Evolutionary conservation across 2,329 filamentous ascomycete species (phyloP).

Genomic region (Ophiocordyceps camponoti-floridani): DNA sequence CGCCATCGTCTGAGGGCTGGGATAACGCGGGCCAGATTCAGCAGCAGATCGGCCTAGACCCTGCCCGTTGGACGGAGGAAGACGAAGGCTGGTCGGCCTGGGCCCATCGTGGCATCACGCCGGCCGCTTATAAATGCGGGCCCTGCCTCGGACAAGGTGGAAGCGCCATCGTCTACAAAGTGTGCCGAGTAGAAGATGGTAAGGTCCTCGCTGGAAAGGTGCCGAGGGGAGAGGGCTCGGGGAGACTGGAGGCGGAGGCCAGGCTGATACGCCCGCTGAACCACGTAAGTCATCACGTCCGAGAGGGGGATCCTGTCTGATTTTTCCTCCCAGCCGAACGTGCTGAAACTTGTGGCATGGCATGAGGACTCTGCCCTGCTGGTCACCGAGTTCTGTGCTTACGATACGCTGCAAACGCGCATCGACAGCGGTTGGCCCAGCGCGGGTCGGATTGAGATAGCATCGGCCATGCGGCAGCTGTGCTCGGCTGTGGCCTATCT

Average conservation of each 20-base stretch:
- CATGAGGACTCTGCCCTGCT: slow-evolving; percentile 11
- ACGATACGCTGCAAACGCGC: slow-evolving; percentile 10
- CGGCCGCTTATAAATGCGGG: slow-evolving; percentile 9
- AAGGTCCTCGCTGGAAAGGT: slow-evolving; percentile 12
- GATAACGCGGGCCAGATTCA: not conserved
- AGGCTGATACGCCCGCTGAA: slow-evolving; percentile 5
- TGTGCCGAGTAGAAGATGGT: slow-evolving; percentile 8
- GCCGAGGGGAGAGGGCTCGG: slow-evolving; percentile 3
- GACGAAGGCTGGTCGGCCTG: slow-evolving; percentile 5
- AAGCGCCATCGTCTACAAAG: slow-evolving; percentile 12
- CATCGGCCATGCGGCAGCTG: slow-evolving; percentile 8
- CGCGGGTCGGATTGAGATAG: slow-evolving; percentile 4
- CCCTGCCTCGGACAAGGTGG: slow-evolving; percentile 10
- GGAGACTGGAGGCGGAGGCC: slow-evolving; percentile 10
- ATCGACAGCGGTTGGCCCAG: slow-evolving; percentile 8
- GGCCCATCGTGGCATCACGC: slow-evolving; percentile 3
- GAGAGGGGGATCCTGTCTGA: no score
- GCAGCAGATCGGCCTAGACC: not conserved
- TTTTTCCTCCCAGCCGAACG: slow-evolving; percentile 7
- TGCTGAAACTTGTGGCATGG: slow-evolving; percentile 12
- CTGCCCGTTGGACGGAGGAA: slow-evolving; percentile 6
- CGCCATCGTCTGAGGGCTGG: not conserved
- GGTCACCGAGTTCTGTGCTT: slow-evolving; percentile 13
- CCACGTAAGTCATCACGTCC: slow-evolving; percentile 8
- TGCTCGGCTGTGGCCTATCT: slow-evolving; percentile 10